Percentiles rank a stretch among this genome's conserved stretches.
phyloP scores from a whole-genome alignment of 2,329 filamentous ascomycete species.

The Fusarium falciforme region DNA sequence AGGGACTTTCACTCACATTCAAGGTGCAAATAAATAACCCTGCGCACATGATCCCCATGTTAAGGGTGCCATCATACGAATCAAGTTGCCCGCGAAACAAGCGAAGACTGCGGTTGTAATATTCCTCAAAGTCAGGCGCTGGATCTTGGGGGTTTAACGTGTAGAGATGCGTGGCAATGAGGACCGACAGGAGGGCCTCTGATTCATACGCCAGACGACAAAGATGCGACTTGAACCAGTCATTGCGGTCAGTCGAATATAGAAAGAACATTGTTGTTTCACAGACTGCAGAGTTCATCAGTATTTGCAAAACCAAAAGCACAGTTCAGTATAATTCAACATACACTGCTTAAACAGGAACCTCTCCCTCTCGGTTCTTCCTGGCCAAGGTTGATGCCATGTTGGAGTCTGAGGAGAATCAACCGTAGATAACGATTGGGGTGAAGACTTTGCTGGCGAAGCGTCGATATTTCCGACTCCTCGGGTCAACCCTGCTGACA shows the following conservation, averaged over 20 bases:
- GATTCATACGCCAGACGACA: constrained; percentile 1
- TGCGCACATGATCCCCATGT: constrained; percentile 9
- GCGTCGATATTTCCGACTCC: neutral
- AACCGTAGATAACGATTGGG: neutral
- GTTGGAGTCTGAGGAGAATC: neutral
- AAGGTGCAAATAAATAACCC: constrained; percentile 29
- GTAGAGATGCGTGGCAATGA: constrained; percentile 29
- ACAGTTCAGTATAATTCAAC: neutral
- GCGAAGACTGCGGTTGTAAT: constrained; percentile 23
- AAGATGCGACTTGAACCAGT: constrained; percentile 11
- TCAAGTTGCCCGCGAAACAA: constrained; percentile 19
- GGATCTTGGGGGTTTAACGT: constrained; percentile 11
- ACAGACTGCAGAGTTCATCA: neutral
- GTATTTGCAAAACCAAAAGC: neutral
- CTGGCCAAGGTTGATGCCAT: neutral
- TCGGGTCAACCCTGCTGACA: neutral
- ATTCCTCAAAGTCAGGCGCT: constrained; percentile 5
- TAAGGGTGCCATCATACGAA: constrained; percentile 2
- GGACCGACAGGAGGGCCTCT: constrained; percentile 17
- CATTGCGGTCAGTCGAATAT: constrained; percentile 24
- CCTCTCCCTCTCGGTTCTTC: neutral
- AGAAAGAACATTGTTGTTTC: constrained; percentile 22
- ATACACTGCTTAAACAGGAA: constrained; percentile 13
- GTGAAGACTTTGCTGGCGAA: neutral
- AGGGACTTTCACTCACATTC: constrained; percentile 10